A percentile compares a stretch with the other conserved stretches of the same genome.
phyloP scores from a whole-genome alignment of 2,329 filamentous ascomycete species.

The Furcasterigmium sp. region DNA sequence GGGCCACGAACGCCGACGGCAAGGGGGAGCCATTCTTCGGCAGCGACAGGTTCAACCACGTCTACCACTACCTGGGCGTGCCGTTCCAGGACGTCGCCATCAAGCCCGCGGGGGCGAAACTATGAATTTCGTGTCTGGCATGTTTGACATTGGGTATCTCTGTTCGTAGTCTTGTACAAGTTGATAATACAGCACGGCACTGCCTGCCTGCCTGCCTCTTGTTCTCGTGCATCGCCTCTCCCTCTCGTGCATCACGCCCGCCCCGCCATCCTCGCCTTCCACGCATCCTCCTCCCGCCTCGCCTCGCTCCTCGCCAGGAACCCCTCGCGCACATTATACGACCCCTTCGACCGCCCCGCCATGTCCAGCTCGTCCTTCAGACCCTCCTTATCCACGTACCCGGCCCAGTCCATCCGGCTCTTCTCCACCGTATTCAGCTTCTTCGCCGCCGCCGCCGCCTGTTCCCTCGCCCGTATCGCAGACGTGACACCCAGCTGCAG shows the following conservation, averaged over 20 bases:
- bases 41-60: conserved; percentile 67
- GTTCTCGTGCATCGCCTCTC: background rate
- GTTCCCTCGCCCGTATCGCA: conserved; percentile 40
- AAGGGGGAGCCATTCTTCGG: conserved; percentile 68
- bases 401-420: conserved; percentile 69
- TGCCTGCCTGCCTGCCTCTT: background rate
- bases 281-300: conserved; percentile 55
- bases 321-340: conserved; percentile 56
- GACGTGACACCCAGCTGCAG: conserved; percentile 52
- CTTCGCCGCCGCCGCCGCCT: conserved; percentile 40
- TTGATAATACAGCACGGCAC: background rate
- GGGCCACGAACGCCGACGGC: conserved; percentile 55
- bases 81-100: conserved; percentile 51
- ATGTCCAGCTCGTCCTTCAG: conserved; percentile 64
- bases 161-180: conserved; percentile 1
- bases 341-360: conserved; percentile 60
- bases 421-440: conserved; percentile 69
- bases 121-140: conserved; percentile 3
- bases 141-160: conserved; percentile 8
- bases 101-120: conserved; percentile 12
- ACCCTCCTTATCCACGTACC: conserved; percentile 65
- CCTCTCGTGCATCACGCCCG: no score
- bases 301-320: conserved; percentile 62
- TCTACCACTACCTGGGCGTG: conserved; percentile 62
- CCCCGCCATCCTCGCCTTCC: conserved; percentile 44